Conservation (phyloP, 1,284 basidiomycete species). For the Fomitiporia mediterranea region DNA sequence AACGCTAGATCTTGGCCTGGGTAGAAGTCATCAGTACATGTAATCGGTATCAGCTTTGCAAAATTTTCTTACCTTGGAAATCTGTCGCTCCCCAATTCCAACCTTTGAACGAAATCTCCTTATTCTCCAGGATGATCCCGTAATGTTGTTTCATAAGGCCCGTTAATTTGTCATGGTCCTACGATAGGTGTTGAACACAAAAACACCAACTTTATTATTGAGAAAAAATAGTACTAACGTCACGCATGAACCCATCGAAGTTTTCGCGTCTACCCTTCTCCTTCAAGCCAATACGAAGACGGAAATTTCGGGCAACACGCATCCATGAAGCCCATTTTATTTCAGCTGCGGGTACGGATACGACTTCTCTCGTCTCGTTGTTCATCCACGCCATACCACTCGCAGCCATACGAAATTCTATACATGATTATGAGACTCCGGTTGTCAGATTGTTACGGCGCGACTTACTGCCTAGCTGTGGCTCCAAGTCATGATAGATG, state of each 20-base stretch:
- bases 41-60: neutral
- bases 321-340: conserved; percentile 91
- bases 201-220: neutral
- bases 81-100: conserved; percentile 99
- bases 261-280: conserved; percentile 67
- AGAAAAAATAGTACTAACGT: conserved; percentile 46
- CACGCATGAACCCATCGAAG: conserved; percentile 94
- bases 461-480: conserved; percentile 45
- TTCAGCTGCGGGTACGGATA: conserved; percentile 65
- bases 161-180: conserved; percentile 83
- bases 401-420: conserved; percentile 84
- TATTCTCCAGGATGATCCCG: conserved; percentile 77
- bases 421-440: neutral
- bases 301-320: conserved; percentile 88
- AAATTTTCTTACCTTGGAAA: conserved; percentile 70
- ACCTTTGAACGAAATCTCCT: conserved; percentile 87
- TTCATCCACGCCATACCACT: conserved; percentile 94
- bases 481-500: conserved; percentile 44
- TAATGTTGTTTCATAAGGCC: conserved; percentile 83
- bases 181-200: conserved; percentile 6
- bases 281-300: conserved; percentile 79
- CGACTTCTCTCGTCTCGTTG: conserved; percentile 58
- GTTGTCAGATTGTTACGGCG: neutral
- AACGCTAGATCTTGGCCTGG: conserved; percentile 88
- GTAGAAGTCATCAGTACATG: neutral